Percentiles rank a stretch among this genome's conserved stretches.
These are phyloP conservation scores for Coelomomyces lativittatus DNA, from an alignment of 371 early-diverging fungal species.

Conservation along the genomic window DNA sequence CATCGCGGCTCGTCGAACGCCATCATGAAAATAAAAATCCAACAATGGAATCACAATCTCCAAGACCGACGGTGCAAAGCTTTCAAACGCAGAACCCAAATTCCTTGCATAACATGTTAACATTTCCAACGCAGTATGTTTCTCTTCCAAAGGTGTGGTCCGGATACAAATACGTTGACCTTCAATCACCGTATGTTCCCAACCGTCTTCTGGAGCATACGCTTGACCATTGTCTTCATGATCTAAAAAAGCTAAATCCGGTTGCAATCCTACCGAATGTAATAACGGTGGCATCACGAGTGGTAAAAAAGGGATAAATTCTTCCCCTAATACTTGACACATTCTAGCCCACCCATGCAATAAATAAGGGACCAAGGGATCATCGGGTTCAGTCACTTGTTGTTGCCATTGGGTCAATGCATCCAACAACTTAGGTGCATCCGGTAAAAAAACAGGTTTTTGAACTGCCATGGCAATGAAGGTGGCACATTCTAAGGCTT, in stretches of 20 bases:
- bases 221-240: constrained; percentile 62
- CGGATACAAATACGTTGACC: constrained; percentile 85
- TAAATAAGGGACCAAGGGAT: constrained; percentile 75
- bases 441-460: constrained; percentile 58
- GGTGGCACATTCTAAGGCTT: constrained; percentile 86
- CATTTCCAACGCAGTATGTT: constrained; percentile 92
- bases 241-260: constrained; percentile 77
- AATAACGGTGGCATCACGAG: constrained; percentile 87
- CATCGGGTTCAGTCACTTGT: constrained; percentile 62
- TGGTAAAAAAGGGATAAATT: constrained; percentile 78
- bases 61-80: constrained; percentile 60
- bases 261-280: constrained; percentile 61
- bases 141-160: constrained; percentile 84
- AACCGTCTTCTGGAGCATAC: constrained; percentile 78
- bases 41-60: constrained; percentile 69
- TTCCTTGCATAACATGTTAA: constrained; percentile 79
- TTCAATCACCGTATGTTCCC: constrained; percentile 75
- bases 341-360: constrained; percentile 87
- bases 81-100: constrained; percentile 67
- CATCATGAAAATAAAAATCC: constrained; percentile 90
- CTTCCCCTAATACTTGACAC: constrained; percentile 77
- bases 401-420: constrained; percentile 63
- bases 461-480: constrained; percentile 75
- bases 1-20: constrained; percentile 75
- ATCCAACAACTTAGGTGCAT: constrained; percentile 56